A percentile compares a stretch with the other conserved stretches of the same genome.
Evolutionary conservation across 139 green algal genomes (phyloP).

Genomic region (Mychonastes homosphaera): DNA sequence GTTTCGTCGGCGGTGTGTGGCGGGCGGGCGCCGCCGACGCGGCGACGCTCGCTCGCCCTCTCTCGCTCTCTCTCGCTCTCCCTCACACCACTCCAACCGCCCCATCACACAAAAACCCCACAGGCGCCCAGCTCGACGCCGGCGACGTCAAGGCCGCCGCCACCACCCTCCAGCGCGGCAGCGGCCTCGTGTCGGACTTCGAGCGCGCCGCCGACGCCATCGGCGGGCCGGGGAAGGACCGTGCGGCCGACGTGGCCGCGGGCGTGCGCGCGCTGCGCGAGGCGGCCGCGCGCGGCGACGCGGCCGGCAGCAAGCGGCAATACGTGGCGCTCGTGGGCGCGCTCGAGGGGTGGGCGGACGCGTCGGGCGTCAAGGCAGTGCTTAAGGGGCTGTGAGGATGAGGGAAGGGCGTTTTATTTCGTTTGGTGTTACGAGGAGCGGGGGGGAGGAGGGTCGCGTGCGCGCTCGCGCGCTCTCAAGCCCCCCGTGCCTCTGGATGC

Average conservation of each 20-base stretch:
- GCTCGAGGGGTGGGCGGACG: conserved; percentile 31
- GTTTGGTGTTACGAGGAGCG: neutral
- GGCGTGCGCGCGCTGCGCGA: conserved; percentile 25
- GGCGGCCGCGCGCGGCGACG: conserved; percentile 13
- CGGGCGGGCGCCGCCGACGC: too few species aligned
- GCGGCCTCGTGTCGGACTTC: conserved; percentile 42
- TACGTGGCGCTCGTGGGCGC: conserved; percentile 37
- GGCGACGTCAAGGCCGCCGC: conserved; percentile 32
- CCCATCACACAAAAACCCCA: too few species aligned
- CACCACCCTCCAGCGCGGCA: conserved; percentile 23
- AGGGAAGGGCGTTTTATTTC: too few species aligned
- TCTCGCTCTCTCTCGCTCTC: too few species aligned
- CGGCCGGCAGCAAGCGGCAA: conserved; percentile 35
- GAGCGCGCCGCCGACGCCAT: conserved; percentile 7
- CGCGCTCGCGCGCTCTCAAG: too few species aligned
- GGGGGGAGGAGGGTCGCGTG: neutral
- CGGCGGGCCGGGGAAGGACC: conserved; percentile 7
- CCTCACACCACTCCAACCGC: too few species aligned
- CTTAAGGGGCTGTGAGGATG: conserved; percentile 26
- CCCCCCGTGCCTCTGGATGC: too few species aligned
- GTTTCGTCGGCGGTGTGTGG: too few species aligned
- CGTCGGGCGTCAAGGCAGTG: conserved; percentile 22
- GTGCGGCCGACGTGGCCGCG: conserved; percentile 15
- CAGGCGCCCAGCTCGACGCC: conserved; percentile 36
- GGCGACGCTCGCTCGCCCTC: too few species aligned